Conservation (phyloP, 192 early-diverging fungal genomes). For the Coemansia sp. region DNA sequence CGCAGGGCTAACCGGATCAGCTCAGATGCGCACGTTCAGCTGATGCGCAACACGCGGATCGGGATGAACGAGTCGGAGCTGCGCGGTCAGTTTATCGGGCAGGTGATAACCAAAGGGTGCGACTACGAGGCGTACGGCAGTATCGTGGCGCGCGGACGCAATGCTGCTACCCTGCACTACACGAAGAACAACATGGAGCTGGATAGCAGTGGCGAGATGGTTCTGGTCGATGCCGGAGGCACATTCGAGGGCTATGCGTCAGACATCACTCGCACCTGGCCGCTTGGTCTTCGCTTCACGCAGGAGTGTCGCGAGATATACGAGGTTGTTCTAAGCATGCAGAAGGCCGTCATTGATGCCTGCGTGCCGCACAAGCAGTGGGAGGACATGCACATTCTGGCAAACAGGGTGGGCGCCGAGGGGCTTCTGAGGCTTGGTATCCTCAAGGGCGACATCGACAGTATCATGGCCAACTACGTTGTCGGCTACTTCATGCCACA, state of each 20-base stretch:
- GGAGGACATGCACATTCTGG: conserved; percentile 79
- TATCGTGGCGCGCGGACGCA: conserved; percentile 78
- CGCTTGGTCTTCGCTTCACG: conserved; percentile 74
- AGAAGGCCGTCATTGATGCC: conserved; percentile 67
- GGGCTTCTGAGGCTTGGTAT: conserved; percentile 64
- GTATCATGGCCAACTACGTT: conserved; percentile 67
- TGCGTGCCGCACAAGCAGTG: conserved; percentile 77
- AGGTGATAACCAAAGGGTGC: conserved; percentile 65
- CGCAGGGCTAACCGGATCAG: conserved; percentile 78
- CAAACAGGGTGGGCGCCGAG: conserved; percentile 69
- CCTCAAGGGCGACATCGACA: conserved; percentile 62
- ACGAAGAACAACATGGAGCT: conserved; percentile 69
- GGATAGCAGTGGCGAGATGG: conserved; percentile 53
- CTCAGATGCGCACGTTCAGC: conserved; percentile 71
- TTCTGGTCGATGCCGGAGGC: conserved; percentile 88
- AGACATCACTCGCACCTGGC: conserved; percentile 90
- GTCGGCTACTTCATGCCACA: conserved; percentile 88
- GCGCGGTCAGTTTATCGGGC: conserved; percentile 77
- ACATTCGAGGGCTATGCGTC: conserved; percentile 79
- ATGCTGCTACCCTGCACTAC: conserved; percentile 84
- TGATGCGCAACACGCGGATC: conserved; percentile 68
- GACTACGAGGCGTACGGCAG: conserved; percentile 81
- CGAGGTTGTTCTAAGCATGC: conserved; percentile 78
- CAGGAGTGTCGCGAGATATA: conserved; percentile 75
- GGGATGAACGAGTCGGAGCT: conserved; percentile 76